Percentiles rank a stretch among this genome's conserved stretches.
Evolutionary conservation across 805 yeast species (phyloP).

Genomic region (Barnettozyma sucrosica): DNA sequence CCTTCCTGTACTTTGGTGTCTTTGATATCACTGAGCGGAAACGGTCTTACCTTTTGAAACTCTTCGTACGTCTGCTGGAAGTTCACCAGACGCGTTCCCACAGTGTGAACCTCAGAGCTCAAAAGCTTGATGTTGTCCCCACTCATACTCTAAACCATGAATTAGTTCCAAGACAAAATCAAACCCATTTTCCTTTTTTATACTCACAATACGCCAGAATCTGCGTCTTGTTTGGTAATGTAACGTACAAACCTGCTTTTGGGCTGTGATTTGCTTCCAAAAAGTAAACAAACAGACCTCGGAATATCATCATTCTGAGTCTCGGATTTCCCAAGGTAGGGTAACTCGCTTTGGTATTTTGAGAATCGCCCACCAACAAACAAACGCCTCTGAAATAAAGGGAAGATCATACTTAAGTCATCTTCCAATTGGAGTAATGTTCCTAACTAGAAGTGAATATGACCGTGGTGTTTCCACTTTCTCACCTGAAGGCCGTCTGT

Average conservation of each 20-base stretch:
- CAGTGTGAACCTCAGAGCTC: background rate
- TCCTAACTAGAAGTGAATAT: constrained; percentile 97
- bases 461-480: constrained; percentile 98
- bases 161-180: too few relatives aligned
- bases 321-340: background rate
- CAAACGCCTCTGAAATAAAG: background rate
- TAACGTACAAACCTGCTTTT: background rate
- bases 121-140: background rate
- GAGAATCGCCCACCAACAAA: constrained; percentile 1
- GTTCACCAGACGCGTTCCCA: constrained; percentile 23
- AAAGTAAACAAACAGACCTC: constrained; percentile 4
- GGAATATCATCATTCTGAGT: background rate
- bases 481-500: constrained; percentile 97
- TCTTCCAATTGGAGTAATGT: constrained; percentile 45
- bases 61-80: constrained; percentile 30
- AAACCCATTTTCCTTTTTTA: background rate
- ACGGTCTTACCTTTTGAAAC: constrained; percentile 33
- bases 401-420: background rate
- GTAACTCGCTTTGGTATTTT: background rate
- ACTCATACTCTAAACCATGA: background rate
- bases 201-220: background rate
- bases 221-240: background rate
- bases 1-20: constrained; percentile 64
- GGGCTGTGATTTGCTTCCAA: constrained; percentile 4
- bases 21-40: constrained; percentile 41